Evolutionary conservation across 2,329 filamentous ascomycete species (phyloP).

Genomic region (Exophiala bonariae): DNA sequence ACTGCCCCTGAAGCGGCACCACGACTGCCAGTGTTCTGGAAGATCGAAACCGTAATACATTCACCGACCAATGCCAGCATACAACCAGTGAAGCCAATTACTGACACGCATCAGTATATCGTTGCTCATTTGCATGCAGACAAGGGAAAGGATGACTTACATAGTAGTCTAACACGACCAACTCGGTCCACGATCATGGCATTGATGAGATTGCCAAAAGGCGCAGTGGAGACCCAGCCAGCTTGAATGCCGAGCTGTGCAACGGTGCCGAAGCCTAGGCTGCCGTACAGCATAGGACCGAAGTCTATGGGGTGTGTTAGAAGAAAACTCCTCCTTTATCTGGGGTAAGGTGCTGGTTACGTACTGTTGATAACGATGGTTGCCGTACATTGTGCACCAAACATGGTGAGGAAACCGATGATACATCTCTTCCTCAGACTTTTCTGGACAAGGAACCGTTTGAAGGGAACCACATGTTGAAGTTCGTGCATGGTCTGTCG

Average conservation of each 20-base stretch:
- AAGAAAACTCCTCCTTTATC: background rate
- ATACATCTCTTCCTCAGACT: too few species aligned
- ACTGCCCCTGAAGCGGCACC: slow-evolving; percentile 19
- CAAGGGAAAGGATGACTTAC: background rate
- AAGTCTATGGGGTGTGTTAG: background rate
- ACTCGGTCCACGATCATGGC: slow-evolving; percentile 16
- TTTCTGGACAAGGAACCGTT: background rate
- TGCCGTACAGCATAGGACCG: background rate
- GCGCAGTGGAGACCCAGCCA: background rate
- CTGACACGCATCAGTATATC: background rate
- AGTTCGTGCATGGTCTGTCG: background rate
- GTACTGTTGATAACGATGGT: too few species aligned
- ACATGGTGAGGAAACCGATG: too few species aligned
- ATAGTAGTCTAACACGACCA: slow-evolving; percentile 10
- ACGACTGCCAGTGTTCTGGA: background rate
- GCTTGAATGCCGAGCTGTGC: background rate
- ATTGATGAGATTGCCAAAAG: slow-evolving; percentile 11
- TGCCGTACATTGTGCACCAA: too few species aligned
- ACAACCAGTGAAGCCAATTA: background rate
- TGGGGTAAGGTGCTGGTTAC: too few species aligned
- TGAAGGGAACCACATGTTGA: slow-evolving; percentile 1
- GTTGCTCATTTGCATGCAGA: background rate
- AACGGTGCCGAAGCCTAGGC: background rate
- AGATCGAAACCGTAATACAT: background rate
- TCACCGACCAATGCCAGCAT: background rate